A percentile compares a stretch with the other conserved stretches of the same genome.
Evolutionary conservation across 2,329 filamentous ascomycete genomes (phyloP).

Genomic region (Canariomyces notabilis): DNA sequence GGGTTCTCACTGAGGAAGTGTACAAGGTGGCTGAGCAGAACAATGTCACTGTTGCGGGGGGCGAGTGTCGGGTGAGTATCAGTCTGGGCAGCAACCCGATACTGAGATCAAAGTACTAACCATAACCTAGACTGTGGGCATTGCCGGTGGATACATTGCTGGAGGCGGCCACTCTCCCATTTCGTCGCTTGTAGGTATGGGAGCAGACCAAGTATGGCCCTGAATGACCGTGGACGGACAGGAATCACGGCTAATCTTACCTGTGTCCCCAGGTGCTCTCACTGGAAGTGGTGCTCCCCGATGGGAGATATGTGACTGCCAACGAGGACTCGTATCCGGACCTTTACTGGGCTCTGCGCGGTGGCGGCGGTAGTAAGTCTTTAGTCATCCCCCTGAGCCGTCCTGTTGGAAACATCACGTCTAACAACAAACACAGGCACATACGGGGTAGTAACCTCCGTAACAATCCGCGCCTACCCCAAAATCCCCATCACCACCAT

Average conservation of each 20-base stretch:
- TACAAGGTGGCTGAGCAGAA: slow-evolving; percentile 45
- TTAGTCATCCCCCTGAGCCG: neutral
- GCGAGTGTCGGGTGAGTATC: slow-evolving; percentile 29
- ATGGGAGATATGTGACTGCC: slow-evolving; percentile 41
- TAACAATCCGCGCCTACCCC: slow-evolving; percentile 23
- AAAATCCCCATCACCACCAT: slow-evolving; percentile 23
- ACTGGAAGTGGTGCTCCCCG: slow-evolving; percentile 44
- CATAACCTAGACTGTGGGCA: slow-evolving; percentile 45
- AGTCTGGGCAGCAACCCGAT: neutral
- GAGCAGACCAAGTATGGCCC: slow-evolving; percentile 36
- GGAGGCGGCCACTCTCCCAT: slow-evolving; percentile 54
- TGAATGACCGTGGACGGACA: neutral
- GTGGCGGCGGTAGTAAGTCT: slow-evolving; percentile 35
- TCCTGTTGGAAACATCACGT: neutral
- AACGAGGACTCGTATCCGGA: slow-evolving; percentile 38
- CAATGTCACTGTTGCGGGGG: slow-evolving; percentile 47
- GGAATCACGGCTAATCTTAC: neutral
- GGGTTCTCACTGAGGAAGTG: slow-evolving; percentile 44
- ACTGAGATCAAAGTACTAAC: neutral
- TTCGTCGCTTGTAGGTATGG: slow-evolving; percentile 46
- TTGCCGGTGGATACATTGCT: slow-evolving; percentile 43
- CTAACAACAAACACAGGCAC: slow-evolving; percentile 25
- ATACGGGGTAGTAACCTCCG: slow-evolving; percentile 34
- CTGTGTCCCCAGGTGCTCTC: slow-evolving; percentile 34
- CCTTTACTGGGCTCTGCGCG: slow-evolving; percentile 47